phyloP scores from a whole-genome alignment of 768 basidiomycete genomes.

The Tricholoma matsutake region DNA sequence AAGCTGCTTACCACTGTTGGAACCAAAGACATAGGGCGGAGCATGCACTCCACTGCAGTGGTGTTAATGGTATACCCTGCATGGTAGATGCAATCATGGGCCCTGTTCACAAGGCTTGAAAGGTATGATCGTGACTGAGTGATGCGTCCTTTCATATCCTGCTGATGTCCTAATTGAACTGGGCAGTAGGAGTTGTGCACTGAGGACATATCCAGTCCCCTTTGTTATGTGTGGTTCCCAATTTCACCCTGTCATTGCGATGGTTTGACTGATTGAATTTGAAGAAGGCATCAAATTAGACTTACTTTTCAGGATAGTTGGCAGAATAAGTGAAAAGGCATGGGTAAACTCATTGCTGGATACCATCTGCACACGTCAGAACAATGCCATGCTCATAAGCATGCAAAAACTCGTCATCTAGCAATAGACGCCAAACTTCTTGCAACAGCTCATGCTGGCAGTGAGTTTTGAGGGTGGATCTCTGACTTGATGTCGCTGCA shows the following conservation, averaged over 20 bases:
- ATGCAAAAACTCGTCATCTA: constrained; percentile 25
- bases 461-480: constrained; percentile 16
- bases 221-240: not conserved
- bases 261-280: not conserved
- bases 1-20: no score
- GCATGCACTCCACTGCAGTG: not conserved
- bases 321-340: constrained; percentile 29
- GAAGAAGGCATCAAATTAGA: not conserved
- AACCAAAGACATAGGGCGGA: no score
- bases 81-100: no score
- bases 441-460: constrained; percentile 26
- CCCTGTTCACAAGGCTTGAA: no score
- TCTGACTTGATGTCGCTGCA: not conserved
- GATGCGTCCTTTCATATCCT: no score
- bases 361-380: constrained; percentile 20
- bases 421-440: constrained; percentile 20
- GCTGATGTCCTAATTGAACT: no score
- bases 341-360: constrained; percentile 22
- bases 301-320: constrained; percentile 34
- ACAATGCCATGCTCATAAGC: no score
- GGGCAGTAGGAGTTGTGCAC: no score
- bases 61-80: no score
- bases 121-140: no score
- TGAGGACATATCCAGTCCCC: no score
- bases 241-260: not conserved